phyloP scores from a whole-genome alignment of 345 rosid species.

The Eucalyptus virginea region DNA sequence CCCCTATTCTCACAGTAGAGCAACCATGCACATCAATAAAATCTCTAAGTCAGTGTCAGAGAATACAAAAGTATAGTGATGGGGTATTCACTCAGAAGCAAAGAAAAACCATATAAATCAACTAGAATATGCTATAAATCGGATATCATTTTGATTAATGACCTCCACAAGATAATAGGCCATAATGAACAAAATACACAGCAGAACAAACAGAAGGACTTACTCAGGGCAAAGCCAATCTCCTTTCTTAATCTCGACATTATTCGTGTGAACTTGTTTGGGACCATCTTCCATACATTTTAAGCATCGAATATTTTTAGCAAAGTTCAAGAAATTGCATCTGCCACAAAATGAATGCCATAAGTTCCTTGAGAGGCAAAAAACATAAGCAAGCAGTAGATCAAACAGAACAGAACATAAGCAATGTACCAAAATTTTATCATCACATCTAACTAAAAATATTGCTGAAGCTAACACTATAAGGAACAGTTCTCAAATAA shows the following conservation, averaged over 20 bases:
- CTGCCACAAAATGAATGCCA: conserved; percentile 12
- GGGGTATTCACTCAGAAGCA: neutral
- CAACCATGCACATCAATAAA: neutral
- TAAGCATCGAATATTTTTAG: conserved; percentile 25
- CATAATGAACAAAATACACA: neutral
- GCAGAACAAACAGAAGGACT: conserved; percentile 3
- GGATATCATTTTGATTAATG: neutral
- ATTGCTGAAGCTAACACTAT: neutral
- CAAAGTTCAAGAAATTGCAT: conserved; percentile 46
- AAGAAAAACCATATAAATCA: neutral
- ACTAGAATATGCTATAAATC: neutral
- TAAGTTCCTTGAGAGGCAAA: neutral
- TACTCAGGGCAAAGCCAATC: conserved; percentile 77
- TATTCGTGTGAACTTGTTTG: conserved; percentile 1
- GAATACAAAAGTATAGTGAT: neutral
- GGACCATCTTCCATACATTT: conserved; percentile 33
- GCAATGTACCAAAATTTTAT: neutral
- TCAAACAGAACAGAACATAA: neutral
- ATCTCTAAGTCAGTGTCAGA: neutral
- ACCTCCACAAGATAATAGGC: neutral
- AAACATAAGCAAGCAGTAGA: neutral
- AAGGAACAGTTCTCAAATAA: neutral
- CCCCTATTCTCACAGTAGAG: neutral
- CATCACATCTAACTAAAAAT: neutral
- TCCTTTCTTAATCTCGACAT: conserved; percentile 35